Base-by-base conservation (phyloP, 2,329 filamentous ascomycete species). In the Talaromyces sp. region DNA sequence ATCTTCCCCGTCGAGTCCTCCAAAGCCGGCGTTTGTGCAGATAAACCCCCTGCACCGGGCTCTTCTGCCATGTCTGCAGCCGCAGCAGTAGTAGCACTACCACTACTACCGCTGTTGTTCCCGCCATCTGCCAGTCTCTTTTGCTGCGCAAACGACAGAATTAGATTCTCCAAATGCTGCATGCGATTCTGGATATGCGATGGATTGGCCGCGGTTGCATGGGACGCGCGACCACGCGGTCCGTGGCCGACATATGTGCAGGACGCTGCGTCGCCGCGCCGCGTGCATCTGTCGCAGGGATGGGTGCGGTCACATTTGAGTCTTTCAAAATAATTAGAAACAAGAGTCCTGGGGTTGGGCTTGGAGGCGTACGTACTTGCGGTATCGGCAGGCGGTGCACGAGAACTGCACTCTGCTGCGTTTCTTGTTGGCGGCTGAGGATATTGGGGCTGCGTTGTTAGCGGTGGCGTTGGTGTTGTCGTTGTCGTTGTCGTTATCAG, bases 401-500 rank as follows among this genome's bases (percentile, higher is more conserved):
- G 72, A 75, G 51, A 74, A 69, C 61, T 75, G 72, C n/a, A 75
- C 72, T 46, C 72, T 62, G 32, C 68, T 72, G 60, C 72, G 68
- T 60, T 74, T 75, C 60, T 69, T 71, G 19, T 65, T 65, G 7
- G 62, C 64, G 10, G 52, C n/a, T 7, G 26, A n/a, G 19, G 35
- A 19, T 21, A 38, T 24, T 56, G 56, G n/a, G 27, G 10, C 29
- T 11, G 50, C 17, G 31, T 27, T 43, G 50, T 24, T 27, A 31
- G 4, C 29, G 12, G 31, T 11, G 19, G 54, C 51, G n/a, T 41
- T 55, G 38, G 51, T 54, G 31, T 41, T 48, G 12, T 51, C 55
- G 50, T 52, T 35, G 17, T 27, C 27, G 31, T 31, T 48, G 14
- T 51, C 50, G 21, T 31, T 38, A 14, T 57, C 50, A 38, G 59